Conservation (phyloP, 2,329 filamentous ascomycete species). For the Nemania bipapillata region DNA sequence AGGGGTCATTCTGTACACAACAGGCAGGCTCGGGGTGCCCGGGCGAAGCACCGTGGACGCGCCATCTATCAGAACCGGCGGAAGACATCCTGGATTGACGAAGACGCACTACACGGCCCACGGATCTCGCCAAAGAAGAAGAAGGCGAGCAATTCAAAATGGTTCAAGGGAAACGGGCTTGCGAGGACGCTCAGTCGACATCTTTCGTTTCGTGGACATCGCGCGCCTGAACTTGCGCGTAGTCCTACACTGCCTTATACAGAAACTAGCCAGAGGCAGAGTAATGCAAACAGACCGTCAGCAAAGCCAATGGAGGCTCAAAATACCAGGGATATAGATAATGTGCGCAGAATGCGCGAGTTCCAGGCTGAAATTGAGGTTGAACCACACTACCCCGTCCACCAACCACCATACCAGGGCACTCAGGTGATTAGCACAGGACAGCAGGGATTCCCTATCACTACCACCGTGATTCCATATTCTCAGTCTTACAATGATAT, state of each 20-base stretch:
- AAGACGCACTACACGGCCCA: conserved; percentile 63
- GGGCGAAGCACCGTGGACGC: conserved; percentile 47
- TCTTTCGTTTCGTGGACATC: conserved; percentile 41
- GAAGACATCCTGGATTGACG: conserved; percentile 61
- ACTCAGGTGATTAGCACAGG: conserved; percentile 9
- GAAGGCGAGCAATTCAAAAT: conserved; percentile 37
- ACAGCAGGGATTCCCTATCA: conserved; percentile 10
- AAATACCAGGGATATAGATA: background rate
- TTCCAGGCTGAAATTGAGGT: background rate
- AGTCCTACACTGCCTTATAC: conserved; percentile 50
- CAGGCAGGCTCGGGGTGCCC: conserved; percentile 24
- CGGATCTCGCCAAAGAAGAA: conserved; percentile 50
- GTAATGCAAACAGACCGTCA: conserved; percentile 1
- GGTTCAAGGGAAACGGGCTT: conserved; percentile 39
- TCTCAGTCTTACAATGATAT: conserved; percentile 17
- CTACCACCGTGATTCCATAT: background rate
- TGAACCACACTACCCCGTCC: conserved; percentile 9
- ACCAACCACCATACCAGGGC: conserved; percentile 11
- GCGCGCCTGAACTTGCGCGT: conserved; percentile 36
- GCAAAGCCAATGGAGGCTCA: conserved; percentile 5
- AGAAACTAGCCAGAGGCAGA: conserved; percentile 20
- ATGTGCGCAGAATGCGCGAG: conserved; percentile 3
- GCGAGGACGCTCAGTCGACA: conserved; percentile 43
- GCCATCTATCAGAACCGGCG: conserved; percentile 44
- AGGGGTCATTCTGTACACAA: background rate